phyloP scores from a whole-genome alignment of 108 stramenopile species.

The Seminavis robusta region DNA sequence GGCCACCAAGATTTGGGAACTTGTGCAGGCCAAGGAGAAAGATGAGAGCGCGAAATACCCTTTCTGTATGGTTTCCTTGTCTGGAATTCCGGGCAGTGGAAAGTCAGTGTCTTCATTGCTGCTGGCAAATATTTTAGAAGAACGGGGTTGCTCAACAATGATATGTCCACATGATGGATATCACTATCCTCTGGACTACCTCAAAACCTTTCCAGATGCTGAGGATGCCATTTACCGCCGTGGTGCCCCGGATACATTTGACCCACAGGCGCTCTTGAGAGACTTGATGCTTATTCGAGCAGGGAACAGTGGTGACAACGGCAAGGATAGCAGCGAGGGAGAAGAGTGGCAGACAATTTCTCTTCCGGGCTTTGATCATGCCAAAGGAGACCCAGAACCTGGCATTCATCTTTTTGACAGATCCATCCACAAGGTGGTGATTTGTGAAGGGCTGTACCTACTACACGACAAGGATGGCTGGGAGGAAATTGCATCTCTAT shows the following conservation, averaged over 20 bases:
- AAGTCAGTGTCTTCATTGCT: too few species aligned
- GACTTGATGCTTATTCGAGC: slow-evolving; percentile 14
- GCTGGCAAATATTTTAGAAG: too few species aligned
- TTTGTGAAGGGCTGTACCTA: slow-evolving; percentile 42
- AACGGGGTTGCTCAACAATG: too few species aligned
- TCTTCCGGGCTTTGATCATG: slow-evolving; percentile 46
- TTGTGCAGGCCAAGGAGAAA: too few species aligned
- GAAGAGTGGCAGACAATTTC: not conserved
- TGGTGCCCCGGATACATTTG: slow-evolving; percentile 49
- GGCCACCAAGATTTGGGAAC: too few species aligned
- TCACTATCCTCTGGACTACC: slow-evolving; percentile 26
- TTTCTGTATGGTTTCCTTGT: slow-evolving; percentile 26
- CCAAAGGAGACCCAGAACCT: slow-evolving; percentile 32
- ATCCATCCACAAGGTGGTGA: slow-evolving; percentile 21
- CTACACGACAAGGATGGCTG: slow-evolving; percentile 43
- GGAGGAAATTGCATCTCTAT: slow-evolving; percentile 18
- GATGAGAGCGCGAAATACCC: too few species aligned
- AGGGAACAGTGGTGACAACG: not conserved
- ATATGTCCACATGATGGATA: slow-evolving; percentile 51
- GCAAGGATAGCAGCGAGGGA: not conserved
- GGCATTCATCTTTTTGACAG: slow-evolving; percentile 25
- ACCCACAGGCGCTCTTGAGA: slow-evolving; percentile 1
- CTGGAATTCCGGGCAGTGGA: slow-evolving; percentile 34
- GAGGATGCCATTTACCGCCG: slow-evolving; percentile 48
- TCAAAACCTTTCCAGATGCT: slow-evolving; percentile 27